phyloP scores from a whole-genome alignment of 2,329 filamentous ascomycete species.

The Periglandula ipomoeae region DNA sequence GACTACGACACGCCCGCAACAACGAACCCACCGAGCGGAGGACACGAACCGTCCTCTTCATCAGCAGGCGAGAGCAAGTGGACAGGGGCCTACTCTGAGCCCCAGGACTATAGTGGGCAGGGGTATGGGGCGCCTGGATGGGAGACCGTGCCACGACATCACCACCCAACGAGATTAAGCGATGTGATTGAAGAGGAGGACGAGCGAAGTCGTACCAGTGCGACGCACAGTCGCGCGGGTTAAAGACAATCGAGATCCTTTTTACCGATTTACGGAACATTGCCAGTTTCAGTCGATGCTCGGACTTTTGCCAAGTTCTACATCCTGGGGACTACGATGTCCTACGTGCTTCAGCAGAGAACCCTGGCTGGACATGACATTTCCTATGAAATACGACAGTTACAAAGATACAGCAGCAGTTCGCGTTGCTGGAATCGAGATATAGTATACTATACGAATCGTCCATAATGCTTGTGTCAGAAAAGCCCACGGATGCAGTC shows the following conservation, averaged over 20 bases:
- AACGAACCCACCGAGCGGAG: slow-evolving; percentile 27
- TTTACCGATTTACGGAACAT: not conserved
- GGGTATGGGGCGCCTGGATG: slow-evolving; percentile 61
- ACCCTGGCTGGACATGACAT: not conserved
- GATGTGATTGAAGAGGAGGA: slow-evolving; percentile 84
- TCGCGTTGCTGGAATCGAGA: not conserved
- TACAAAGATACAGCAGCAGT: not conserved
- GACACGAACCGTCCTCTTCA: slow-evolving; percentile 21
- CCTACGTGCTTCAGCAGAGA: not conserved
- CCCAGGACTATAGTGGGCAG: slow-evolving; percentile 56
- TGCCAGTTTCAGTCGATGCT: too few relatives aligned
- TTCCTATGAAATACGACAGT: not conserved
- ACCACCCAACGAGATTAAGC: slow-evolving; percentile 80
- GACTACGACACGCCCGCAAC: slow-evolving; percentile 48
- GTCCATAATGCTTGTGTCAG: too few relatives aligned
- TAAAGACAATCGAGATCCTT: slow-evolving; percentile 11
- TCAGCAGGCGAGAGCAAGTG: slow-evolving; percentile 27
- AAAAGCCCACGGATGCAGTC: too few relatives aligned
- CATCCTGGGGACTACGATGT: too few relatives aligned
- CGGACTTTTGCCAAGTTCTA: not conserved
- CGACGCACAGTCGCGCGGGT: slow-evolving; percentile 46
- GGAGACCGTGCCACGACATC: slow-evolving; percentile 70
- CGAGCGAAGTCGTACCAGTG: slow-evolving; percentile 67
- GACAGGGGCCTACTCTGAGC: slow-evolving; percentile 31
- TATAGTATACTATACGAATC: not conserved